Conservation (phyloP, 23 red algal genomes). For the Gracilariopsis chorda region DNA sequence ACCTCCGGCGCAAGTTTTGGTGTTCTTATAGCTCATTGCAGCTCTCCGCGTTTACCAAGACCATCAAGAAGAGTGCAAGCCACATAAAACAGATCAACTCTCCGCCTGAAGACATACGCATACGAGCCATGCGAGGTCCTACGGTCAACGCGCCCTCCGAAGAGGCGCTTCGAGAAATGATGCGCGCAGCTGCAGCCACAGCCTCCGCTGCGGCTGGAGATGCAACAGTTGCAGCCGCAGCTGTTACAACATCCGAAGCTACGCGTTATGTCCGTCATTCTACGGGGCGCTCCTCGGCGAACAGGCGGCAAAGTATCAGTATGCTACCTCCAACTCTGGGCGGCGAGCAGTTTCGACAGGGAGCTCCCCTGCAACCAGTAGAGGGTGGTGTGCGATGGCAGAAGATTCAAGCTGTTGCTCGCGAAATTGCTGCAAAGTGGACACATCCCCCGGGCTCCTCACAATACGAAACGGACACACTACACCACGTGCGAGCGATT, state of each 20-base stretch:
- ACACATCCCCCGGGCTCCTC: conserved; percentile 28
- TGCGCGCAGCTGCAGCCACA: conserved; percentile 24
- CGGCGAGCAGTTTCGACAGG: conserved; percentile 20
- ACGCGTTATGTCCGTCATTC: not conserved
- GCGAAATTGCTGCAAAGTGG: conserved; percentile 25
- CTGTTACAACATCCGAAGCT: not conserved
- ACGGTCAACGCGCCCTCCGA: not conserved
- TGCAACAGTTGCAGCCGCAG: not conserved
- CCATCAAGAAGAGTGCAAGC: no score
- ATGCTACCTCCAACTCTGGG: not conserved
- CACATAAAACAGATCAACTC: no score
- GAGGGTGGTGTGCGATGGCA: conserved; percentile 28
- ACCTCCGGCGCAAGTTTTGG: no score
- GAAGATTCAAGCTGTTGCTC: conserved; percentile 26
- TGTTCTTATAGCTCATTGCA: no score
- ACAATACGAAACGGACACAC: conserved; percentile 44
- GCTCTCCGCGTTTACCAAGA: no score
- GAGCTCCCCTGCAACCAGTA: conserved; percentile 15
- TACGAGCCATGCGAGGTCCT: conserved; percentile 5
- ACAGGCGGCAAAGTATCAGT: conserved; percentile 10
- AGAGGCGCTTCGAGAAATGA: conserved; percentile 44
- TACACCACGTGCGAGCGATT: conserved; percentile 45
- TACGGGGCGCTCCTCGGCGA: conserved; percentile 13
- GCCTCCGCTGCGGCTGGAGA: conserved; percentile 36
- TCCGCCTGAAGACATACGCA: no score